phyloP scores from a whole-genome alignment of 1,139 yeast species.

The Schwanniomyces etchellsii region DNA sequence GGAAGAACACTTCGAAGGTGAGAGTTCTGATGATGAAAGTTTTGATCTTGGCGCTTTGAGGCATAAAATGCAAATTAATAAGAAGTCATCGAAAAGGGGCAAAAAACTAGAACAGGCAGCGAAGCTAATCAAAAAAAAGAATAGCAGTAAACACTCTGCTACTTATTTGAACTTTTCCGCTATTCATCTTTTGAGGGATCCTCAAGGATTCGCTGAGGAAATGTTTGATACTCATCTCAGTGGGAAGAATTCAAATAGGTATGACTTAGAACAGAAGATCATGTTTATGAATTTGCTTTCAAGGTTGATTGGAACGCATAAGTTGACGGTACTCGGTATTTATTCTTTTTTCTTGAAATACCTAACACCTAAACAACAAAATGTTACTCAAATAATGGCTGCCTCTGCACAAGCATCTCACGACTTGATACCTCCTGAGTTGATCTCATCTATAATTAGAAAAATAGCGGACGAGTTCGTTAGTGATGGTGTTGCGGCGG shows the following conservation, averaged over 20 bases:
- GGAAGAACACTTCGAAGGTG: constrained; percentile 73
- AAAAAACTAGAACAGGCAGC: constrained; percentile 72
- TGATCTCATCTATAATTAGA: constrained; percentile 68
- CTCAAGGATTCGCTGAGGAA: constrained; percentile 94
- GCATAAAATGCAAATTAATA: constrained; percentile 80
- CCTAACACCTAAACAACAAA: constrained; percentile 87
- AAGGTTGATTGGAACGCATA: constrained; percentile 88
- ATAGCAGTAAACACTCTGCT: constrained; percentile 47
- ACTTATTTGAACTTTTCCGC: constrained; percentile 89
- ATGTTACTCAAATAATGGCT: constrained; percentile 94
- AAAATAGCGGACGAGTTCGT: constrained; percentile 97
- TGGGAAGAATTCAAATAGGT: constrained; percentile 58
- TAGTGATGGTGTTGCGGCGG: constrained; percentile 96
- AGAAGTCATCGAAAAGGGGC: constrained; percentile 74
- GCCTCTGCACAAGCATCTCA: constrained; percentile 96
- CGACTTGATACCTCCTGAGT: constrained; percentile 95
- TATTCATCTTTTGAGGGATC: constrained; percentile 87
- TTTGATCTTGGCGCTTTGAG: constrained; percentile 64
- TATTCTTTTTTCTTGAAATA: constrained; percentile 85
- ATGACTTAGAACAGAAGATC: constrained; percentile 83
- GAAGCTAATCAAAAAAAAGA: constrained; percentile 59
- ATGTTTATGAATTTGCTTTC: constrained; percentile 82
- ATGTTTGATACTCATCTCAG: constrained; percentile 69
- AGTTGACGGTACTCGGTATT: constrained; percentile 80
- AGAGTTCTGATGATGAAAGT: constrained; percentile 66